Base-by-base conservation (phyloP, 1,284 basidiomycete genomes). In the Cryptococcus sp. region DNA sequence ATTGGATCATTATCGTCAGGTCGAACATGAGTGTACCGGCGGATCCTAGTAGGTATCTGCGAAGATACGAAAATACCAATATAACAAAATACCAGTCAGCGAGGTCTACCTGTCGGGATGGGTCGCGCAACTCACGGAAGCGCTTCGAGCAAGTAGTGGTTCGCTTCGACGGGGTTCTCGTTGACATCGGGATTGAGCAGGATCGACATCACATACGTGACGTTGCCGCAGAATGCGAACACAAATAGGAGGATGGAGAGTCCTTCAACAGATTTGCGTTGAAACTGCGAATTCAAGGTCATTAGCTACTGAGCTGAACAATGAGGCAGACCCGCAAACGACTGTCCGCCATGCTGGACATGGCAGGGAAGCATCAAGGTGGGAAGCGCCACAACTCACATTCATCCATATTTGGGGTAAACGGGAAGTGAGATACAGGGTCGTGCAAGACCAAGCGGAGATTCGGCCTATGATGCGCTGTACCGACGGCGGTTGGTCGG, bases 401-500 rank as follows among this genome's bases (percentile, higher is more conserved):
- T 96, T 96, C 79, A 93, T 94, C 93, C 93, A 96, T 64, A 97
- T 95, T 77, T 96, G 93, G 27, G 93, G 93, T 68, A 96, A 79
- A 52, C 93, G 85, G 3, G 89, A 91, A 5, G 93, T 95, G 25
- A 97, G 80, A 77, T 97, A 97, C 20, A 95, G 80, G 0, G 86
- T 90, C 1, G 93, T 92, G 73, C 93, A 96, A 27, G 88, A 73
- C 93, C 93, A 97, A 7, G 94, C 92, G 55, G 89, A 92, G 58
- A 92, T 85, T 2, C 93, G 87, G 1, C 93, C 93, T 51, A 96
- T 80, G 17, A 91, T 74, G 48, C 85, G 87, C 51, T 80, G 70
- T 52, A 70, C 63, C 2, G 68, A 66, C 8, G 66, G 61, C 6
- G 68, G 62, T 3, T 60, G 52, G 16, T 67, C 62, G 5, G 67